Evolutionary conservation across 2,329 filamentous ascomycete genomes (phyloP).

Genomic region (Lomentospora prolificans): DNA sequence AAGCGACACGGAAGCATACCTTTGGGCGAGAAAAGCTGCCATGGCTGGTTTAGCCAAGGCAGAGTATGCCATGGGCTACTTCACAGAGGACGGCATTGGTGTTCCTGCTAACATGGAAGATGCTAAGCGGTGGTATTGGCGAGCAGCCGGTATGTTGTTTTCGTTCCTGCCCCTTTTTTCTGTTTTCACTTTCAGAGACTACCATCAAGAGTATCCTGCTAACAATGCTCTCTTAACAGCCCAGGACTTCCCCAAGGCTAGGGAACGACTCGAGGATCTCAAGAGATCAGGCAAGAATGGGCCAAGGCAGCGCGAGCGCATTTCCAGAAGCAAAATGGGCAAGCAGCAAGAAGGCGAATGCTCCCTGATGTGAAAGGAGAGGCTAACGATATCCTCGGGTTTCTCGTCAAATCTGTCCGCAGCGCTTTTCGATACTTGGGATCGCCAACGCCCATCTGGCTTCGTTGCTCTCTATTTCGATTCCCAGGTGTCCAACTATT

Average conservation of each 20-base stretch:
- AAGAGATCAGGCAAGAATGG: conserved; percentile 66
- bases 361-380: conserved; percentile 57
- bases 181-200: not conserved
- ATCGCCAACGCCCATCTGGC: no score
- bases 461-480: no score
- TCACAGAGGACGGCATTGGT: conserved; percentile 90
- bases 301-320: conserved; percentile 64
- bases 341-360: conserved; percentile 87
- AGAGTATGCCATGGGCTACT: conserved; percentile 90
- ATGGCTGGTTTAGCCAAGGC: conserved; percentile 82
- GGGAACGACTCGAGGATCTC: conserved; percentile 85
- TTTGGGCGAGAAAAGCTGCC: conserved; percentile 93
- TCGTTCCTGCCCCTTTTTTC: no score
- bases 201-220: conserved; percentile 14
- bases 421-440: no score
- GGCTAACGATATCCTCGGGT: not conserved
- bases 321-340: conserved; percentile 72
- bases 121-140: conserved; percentile 96
- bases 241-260: conserved; percentile 88
- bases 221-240: conserved; percentile 40
- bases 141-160: conserved; percentile 76
- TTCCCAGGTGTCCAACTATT: no score
- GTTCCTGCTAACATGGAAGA: conserved; percentile 80
- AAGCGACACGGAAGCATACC: conserved; percentile 89
- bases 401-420: no score